Evolutionary conservation across 805 yeast species (phyloP).

Genomic region (Ogataea polymorpha): DNA sequence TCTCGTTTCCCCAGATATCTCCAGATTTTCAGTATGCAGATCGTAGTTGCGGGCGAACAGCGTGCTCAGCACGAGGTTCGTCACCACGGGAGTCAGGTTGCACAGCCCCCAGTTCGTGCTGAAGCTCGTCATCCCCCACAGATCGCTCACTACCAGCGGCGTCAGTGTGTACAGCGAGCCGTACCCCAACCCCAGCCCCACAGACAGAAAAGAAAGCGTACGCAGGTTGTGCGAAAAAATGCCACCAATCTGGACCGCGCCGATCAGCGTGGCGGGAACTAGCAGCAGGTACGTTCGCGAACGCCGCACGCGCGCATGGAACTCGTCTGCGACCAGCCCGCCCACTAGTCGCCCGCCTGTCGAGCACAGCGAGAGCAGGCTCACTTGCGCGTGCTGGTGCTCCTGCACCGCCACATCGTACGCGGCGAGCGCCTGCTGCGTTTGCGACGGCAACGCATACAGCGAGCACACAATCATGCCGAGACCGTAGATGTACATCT

Average conservation of each 20-base stretch:
- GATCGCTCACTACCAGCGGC: conserved; percentile 75
- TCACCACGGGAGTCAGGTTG: conserved; percentile 61
- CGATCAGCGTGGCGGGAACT: conserved; percentile 47
- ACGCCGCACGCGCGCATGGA: conserved; percentile 41
- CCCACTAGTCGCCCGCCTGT: conserved; percentile 63
- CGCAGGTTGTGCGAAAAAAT: conserved; percentile 32
- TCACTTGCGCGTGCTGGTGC: conserved; percentile 70
- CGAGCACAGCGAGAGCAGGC: conserved; percentile 63
- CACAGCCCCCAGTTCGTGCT: conserved; percentile 74
- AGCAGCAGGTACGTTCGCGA: conserved; percentile 45
- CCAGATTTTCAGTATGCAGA: conserved; percentile 27
- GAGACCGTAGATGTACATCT: conserved; percentile 70
- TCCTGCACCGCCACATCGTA: conserved; percentile 37
- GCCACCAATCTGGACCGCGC: conserved; percentile 51
- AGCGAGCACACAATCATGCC: conserved; percentile 66
- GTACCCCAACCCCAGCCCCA: conserved; percentile 65
- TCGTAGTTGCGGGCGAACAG: conserved; percentile 67
- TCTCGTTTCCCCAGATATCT: conserved; percentile 2
- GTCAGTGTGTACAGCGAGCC: conserved; percentile 70
- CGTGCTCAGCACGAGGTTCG: conserved; percentile 57
- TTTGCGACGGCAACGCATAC: conserved; percentile 24
- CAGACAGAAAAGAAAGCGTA: conserved; percentile 47
- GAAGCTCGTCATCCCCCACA: conserved; percentile 65
- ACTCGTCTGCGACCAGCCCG: conserved; percentile 63
- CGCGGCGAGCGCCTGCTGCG: conserved; percentile 8